Evolutionary conservation across 2,329 filamentous ascomycete genomes (phyloP).

Genomic region (Ustulina deusta): DNA sequence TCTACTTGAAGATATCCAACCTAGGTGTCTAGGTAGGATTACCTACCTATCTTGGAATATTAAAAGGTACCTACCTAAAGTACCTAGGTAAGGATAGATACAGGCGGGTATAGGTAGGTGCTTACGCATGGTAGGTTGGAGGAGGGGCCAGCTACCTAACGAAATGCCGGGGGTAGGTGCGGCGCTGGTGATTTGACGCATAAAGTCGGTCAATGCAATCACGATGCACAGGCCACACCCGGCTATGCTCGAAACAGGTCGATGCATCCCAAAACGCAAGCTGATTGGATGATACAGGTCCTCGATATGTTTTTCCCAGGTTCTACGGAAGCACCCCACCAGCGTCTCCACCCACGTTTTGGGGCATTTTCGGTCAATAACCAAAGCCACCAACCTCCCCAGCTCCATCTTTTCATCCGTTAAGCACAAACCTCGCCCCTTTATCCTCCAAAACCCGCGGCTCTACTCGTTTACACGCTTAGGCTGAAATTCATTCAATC

Average conservation of each 20-base stretch:
- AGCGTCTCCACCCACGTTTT: conserved; percentile 31
- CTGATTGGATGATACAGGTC: conserved; percentile 22
- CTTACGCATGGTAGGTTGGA: background rate
- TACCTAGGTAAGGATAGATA: background rate
- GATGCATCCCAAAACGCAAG: background rate
- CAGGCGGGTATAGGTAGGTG: background rate
- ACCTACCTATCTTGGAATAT: no score
- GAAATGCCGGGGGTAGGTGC: background rate
- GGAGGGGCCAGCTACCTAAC: conserved; percentile 2
- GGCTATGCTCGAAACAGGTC: conserved; percentile 42
- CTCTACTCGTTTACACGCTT: conserved; percentile 51
- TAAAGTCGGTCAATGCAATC: conserved; percentile 49
- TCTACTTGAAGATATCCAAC: background rate
- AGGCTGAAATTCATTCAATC: conserved; percentile 50
- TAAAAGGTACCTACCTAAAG: no score
- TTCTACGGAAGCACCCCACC: conserved; percentile 33
- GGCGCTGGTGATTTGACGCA: conserved; percentile 38
- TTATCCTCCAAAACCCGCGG: conserved; percentile 50
- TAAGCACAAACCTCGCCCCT: conserved; percentile 50
- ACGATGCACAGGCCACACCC: conserved; percentile 37
- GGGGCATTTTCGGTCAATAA: conserved; percentile 34
- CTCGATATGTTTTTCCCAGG: conserved; percentile 37
- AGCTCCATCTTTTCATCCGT: conserved; percentile 47
- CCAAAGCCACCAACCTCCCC: conserved; percentile 37
- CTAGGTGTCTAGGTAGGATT: no score